phyloP scores from a whole-genome alignment of 2,329 filamentous ascomycete genomes.

The Neopestalotiopsis sp. region DNA sequence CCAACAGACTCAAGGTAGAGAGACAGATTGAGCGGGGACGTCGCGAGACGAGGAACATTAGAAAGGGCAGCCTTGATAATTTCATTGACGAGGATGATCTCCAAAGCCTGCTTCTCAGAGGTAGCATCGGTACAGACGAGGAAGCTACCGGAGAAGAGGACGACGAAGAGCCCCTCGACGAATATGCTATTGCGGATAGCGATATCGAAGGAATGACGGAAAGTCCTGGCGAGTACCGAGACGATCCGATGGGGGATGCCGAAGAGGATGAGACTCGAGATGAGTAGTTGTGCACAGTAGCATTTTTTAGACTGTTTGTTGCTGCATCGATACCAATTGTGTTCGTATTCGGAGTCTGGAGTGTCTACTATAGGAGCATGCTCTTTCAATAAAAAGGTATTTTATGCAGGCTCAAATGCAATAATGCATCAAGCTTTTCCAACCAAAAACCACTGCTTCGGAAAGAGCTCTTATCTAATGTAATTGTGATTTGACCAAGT shows the following conservation, averaged over 20 bases:
- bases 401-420: background rate
- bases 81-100: slow-evolving; percentile 67
- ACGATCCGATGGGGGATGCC: slow-evolving; percentile 19
- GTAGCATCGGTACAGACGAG: slow-evolving; percentile 19
- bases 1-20: slow-evolving; percentile 86
- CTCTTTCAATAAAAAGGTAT: background rate
- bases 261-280: background rate
- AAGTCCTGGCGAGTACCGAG: slow-evolving; percentile 21
- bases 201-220: slow-evolving; percentile 27
- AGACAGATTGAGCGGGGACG: slow-evolving; percentile 66
- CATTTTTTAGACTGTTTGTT: background rate
- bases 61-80: slow-evolving; percentile 61
- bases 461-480: too few relatives aligned
- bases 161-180: slow-evolving; percentile 17
- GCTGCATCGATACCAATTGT: slow-evolving; percentile 6
- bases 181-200: slow-evolving; percentile 24
- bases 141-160: slow-evolving; percentile 14
- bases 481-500: too few relatives aligned
- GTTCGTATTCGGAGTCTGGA: background rate
- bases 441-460: too few relatives aligned
- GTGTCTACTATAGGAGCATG: background rate
- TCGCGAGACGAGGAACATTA: slow-evolving; percentile 53
- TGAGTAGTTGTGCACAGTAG: background rate
- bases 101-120: slow-evolving; percentile 47
- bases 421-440: background rate